Evolutionary conservation across 2,329 filamentous ascomycete genomes (phyloP), one percentile per base, ranked within the genome.

Genomic region (Metarhizium anisopliae): DNA sequence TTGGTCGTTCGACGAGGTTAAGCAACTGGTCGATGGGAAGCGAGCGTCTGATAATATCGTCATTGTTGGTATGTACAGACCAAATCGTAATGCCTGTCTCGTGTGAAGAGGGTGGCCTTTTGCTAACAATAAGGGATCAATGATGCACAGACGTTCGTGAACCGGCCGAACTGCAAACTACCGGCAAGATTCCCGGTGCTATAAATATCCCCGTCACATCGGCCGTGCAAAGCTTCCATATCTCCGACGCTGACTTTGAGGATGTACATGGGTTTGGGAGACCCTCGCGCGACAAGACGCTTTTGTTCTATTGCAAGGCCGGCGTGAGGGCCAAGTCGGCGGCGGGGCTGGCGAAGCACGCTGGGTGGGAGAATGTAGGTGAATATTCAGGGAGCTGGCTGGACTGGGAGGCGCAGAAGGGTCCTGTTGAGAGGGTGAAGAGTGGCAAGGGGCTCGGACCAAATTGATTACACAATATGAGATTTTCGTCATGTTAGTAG

Each of bases 241-340:
- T 96, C 7, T 69, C 78, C 0, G 77, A 79, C 0, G 87, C 89
- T 13, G 91, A 96, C 60, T 97, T 97, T 67, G 81, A 88, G 67
- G 89, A 90, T 58, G 75, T 86, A 16, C 92, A 90, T 70, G 92
- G 90, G 4, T 95, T 88, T 66, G 73, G 78, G 57, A 87, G 89
- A 58, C 92, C 78, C 0, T 64, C 65, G 2, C 75, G 74, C 58
- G 77, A 82, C 49, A 68, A 71, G 36, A 76, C 82, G 60, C 69
- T 96, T 14, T 79, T 97, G 4, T 94, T 97, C 66, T 97, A 96
- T 71, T 99, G 94, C 74, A 95, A 90, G 74, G 86, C 92, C 0
- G 94, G 94, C 2, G 89, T 97, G 60, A 79, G 94, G 67, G 90
- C 89, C 63, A 77, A 79, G 50, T 82, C 88, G 0, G 92, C 92